Percentiles rank a stretch among this genome's conserved stretches.
Evolutionary conservation across 1,284 basidiomycete genomes (phyloP).

Genomic region (Apiotrichum mycotoxinovorans): DNA sequence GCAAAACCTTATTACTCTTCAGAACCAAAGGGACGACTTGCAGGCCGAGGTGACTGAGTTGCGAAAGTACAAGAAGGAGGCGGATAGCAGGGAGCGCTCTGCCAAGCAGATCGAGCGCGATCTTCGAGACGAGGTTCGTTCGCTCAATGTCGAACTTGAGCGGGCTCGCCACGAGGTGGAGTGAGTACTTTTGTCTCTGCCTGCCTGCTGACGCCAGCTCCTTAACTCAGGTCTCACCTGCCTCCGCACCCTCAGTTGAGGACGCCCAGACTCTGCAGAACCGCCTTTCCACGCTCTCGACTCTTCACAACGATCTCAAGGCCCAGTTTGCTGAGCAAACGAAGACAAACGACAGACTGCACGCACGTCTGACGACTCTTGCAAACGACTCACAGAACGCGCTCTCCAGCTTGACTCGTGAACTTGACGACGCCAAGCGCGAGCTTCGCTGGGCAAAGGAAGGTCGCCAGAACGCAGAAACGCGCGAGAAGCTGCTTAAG

Average conservation of each 20-base stretch:
- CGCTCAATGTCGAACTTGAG: slow-evolving; percentile 40
- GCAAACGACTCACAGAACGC: slow-evolving; percentile 24
- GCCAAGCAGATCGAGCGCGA: slow-evolving; percentile 31
- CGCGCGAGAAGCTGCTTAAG: slow-evolving; percentile 34
- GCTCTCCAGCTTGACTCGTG: slow-evolving; percentile 27
- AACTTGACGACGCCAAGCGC: slow-evolving; percentile 33
- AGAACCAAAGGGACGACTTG: slow-evolving; percentile 33
- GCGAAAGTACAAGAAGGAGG: slow-evolving; percentile 40
- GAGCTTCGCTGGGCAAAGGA: slow-evolving; percentile 46
- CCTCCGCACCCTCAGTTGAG: slow-evolving; percentile 17
- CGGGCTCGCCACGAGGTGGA: slow-evolving; percentile 46
- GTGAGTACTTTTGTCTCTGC: slow-evolving; percentile 25
- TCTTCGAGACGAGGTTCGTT: slow-evolving; percentile 34
- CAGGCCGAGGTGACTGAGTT: slow-evolving; percentile 38
- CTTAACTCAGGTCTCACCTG: slow-evolving; percentile 39
- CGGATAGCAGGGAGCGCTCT: slow-evolving; percentile 32
- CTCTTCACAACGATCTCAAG: slow-evolving; percentile 33
- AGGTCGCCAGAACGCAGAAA: slow-evolving; percentile 38
- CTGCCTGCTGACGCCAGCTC: slow-evolving; percentile 26
- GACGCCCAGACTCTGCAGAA: slow-evolving; percentile 30
- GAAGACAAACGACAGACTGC: slow-evolving; percentile 28
- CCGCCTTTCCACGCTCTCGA: slow-evolving; percentile 36
- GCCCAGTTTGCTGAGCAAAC: slow-evolving; percentile 34
- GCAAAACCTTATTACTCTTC: slow-evolving; percentile 30
- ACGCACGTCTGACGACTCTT: slow-evolving; percentile 29